These are phyloP conservation scores for Golubevia sp. DNA, from an alignment of 1,284 basidiomycete species.

Conservation along the genomic window DNA sequence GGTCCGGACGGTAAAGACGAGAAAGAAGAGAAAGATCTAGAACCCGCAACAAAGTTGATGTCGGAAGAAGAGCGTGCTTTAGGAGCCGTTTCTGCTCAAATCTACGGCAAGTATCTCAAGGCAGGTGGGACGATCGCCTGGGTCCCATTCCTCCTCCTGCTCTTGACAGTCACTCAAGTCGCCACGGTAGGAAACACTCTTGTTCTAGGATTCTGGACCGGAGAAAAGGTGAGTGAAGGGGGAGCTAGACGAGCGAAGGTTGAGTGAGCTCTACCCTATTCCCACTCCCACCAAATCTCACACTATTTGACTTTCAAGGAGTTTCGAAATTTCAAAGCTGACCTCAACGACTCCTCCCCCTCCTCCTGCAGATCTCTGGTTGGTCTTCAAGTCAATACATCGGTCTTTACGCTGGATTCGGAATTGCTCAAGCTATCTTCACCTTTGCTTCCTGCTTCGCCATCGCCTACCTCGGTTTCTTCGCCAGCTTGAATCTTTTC, in stretches of 20 bases:
- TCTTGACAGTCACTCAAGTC: neutral
- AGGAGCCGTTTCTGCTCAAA: neutral
- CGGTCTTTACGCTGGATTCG: constrained; percentile 1
- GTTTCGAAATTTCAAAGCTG: too few relatives aligned
- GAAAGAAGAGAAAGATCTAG: neutral
- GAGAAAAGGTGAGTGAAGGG: neutral
- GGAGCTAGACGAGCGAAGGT: too few relatives aligned
- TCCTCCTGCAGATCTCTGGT: too few relatives aligned
- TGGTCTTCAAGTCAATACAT: constrained; percentile 1
- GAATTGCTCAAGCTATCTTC: neutral
- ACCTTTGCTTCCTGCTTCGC: neutral
- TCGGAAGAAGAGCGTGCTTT: constrained; percentile 19
- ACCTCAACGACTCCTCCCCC: too few relatives aligned
- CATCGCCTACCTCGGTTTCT: neutral
- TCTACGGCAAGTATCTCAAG: neutral
- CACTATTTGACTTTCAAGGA: too few relatives aligned
- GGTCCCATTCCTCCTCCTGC: neutral
- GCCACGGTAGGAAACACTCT: neutral
- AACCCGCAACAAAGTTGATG: neutral
- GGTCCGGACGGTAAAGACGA: neutral
- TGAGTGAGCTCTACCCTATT: too few relatives aligned
- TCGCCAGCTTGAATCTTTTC: neutral
- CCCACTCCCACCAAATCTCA: too few relatives aligned
- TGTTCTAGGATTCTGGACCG: neutral
- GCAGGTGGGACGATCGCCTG: neutral